phyloP scores from a whole-genome alignment of 306 rosid genomes.

The Trichosanthes cucumerina region DNA sequence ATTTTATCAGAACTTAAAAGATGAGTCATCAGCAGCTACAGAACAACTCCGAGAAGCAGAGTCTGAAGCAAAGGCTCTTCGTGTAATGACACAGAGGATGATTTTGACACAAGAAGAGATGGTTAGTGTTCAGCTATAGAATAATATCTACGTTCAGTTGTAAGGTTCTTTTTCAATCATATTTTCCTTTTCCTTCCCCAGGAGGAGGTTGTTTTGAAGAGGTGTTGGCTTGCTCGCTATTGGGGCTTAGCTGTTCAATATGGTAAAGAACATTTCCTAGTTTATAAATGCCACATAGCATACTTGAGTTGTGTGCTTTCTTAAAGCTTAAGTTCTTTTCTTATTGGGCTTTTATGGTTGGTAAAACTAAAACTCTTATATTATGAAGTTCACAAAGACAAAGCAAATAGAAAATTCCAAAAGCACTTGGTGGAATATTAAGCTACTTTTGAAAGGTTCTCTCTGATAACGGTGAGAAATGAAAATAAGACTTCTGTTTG shows the following conservation, averaged over 20 bases:
- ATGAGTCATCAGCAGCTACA: slow-evolving; percentile 56
- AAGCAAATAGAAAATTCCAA: neutral
- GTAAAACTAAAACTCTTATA: neutral
- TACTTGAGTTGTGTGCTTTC: slow-evolving; percentile 12
- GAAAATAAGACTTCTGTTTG: neutral
- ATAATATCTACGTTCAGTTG: neutral
- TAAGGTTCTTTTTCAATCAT: slow-evolving; percentile 7
- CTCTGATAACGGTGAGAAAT: neutral
- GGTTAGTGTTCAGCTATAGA: slow-evolving; percentile 42
- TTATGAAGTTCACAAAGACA: neutral
- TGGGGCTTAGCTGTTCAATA: slow-evolving; percentile 88
- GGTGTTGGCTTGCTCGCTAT: slow-evolving; percentile 99
- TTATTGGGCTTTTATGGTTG: neutral
- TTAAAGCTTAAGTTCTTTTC: neutral
- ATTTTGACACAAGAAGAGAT: slow-evolving; percentile 97
- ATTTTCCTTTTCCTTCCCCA: slow-evolving; percentile 16
- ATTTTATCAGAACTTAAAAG: slow-evolving; percentile 57
- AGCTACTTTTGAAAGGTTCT: neutral
- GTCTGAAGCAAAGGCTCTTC: slow-evolving; percentile 83
- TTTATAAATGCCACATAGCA: slow-evolving; percentile 19
- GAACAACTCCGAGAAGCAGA: slow-evolving; percentile 85
- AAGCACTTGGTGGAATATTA: neutral
- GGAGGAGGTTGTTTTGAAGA: slow-evolving; percentile 97
- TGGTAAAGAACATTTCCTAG: slow-evolving; percentile 39
- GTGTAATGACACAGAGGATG: slow-evolving; percentile 90